phyloP scores from a whole-genome alignment of 2,329 filamentous ascomycete species.

The Apiospora kogelbergensis region DNA sequence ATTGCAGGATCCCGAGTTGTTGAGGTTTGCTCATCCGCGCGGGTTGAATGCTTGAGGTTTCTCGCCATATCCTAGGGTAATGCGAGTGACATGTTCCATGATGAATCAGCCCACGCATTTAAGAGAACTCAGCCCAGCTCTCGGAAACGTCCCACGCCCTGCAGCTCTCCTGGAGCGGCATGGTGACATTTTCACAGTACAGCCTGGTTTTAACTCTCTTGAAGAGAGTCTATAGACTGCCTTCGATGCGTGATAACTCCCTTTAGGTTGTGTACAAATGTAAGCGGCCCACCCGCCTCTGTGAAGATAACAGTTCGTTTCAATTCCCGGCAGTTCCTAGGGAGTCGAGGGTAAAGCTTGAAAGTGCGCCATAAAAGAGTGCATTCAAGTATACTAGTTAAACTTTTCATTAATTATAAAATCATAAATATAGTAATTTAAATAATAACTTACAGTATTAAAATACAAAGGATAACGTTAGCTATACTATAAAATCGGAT shows the following conservation, averaged over 20 bases:
- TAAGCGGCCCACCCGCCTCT: not conserved
- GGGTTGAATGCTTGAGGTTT: not conserved
- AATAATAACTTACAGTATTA: no score
- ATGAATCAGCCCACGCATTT: not conserved
- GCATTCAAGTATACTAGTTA: not conserved
- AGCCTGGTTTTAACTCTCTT: no score
- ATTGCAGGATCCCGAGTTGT: slow-evolving; percentile 19
- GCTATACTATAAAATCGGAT: no score
- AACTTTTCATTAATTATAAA: no score
- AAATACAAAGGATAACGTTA: no score
- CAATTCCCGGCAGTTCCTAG: not conserved
- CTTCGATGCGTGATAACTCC: no score
- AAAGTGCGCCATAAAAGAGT: not conserved
- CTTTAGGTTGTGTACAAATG: no score
- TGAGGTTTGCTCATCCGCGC: slow-evolving; percentile 12
- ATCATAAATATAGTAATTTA: no score
- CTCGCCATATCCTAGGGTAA: no score
- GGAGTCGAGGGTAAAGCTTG: not conserved
- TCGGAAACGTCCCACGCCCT: not conserved
- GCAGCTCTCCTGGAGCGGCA: not conserved
- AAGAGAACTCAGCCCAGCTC: not conserved
- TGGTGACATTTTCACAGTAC: not conserved
- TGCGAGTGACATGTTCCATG: no score
- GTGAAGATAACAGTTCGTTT: not conserved
- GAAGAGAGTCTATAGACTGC: not conserved